Conservation (phyloP, 2,329 filamentous ascomycete species). For the Leptographium procerum region DNA sequence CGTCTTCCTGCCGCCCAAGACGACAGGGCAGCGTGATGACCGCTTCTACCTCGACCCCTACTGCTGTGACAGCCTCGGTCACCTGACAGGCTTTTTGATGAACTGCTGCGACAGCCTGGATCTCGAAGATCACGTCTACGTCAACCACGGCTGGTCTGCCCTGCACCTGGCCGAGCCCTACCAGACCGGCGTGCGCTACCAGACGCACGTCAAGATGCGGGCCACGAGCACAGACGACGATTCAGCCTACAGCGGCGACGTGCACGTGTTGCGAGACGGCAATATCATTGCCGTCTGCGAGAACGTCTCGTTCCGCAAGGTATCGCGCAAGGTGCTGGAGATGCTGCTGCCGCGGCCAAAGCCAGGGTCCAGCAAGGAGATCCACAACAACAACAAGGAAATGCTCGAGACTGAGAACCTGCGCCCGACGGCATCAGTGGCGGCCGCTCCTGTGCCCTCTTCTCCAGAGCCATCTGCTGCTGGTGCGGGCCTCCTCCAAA, state of each 20-base stretch:
- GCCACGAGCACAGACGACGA: constrained; percentile 36
- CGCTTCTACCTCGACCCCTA: constrained; percentile 44
- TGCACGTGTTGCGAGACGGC: constrained; percentile 42
- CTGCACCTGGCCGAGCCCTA: constrained; percentile 38
- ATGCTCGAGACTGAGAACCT: no score
- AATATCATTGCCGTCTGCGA: constrained; percentile 34
- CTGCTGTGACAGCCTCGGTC: constrained; percentile 48
- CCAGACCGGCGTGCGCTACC: constrained; percentile 34
- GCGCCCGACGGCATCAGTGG: neutral
- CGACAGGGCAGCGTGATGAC: constrained; percentile 25
- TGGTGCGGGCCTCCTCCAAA: neutral
- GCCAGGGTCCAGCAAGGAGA: neutral
- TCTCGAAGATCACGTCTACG: constrained; percentile 42
- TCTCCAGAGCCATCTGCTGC: no score
- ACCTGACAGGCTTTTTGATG: constrained; percentile 50
- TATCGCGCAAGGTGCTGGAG: constrained; percentile 55
- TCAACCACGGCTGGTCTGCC: constrained; percentile 49
- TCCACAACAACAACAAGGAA: neutral
- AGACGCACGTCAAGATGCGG: constrained; percentile 48
- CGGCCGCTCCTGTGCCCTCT: neutral
- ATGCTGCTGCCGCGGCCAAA: constrained; percentile 56
- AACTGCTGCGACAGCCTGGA: constrained; percentile 46
- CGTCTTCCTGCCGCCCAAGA: constrained; percentile 35
- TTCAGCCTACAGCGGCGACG: constrained; percentile 43
- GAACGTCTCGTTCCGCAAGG: constrained; percentile 55